Base-by-base conservation (phyloP, 495 filamentous ascomycete species). In the Daldinia childiae region DNA sequence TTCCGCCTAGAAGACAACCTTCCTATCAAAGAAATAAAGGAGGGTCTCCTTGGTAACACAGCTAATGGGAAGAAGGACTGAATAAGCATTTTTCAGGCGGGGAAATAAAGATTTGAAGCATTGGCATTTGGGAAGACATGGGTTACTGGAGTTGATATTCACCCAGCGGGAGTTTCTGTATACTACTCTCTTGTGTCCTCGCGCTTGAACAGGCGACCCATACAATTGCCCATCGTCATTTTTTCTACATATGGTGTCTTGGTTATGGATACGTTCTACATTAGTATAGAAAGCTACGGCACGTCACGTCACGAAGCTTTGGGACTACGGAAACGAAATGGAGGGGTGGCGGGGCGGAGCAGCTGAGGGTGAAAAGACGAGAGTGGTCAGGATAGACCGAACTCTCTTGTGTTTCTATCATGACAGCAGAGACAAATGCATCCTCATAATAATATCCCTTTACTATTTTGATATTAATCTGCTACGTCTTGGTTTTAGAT, bases 1-100 rank as follows among this genome's bases (percentile, higher is more conserved):
- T 94, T 96, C 80, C 83, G 89, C 54, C 81, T 94, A 8, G 92
- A 94, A 75, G 91, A 89, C 26, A 93, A 92, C 77, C 90, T 94
- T 58, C 73, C 75, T 43, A 74, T 78, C 58, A 80, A 76, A 38
- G 79, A 80, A n/a, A 66, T 77, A 39, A 82, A 81, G 74, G 76
- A 79, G 69, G 90, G 92, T 26, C 76, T 94, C 55, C 80, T 90
- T 17, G 87, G 87, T 11, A 83, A 77, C 50, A 82, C 76, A 50
- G 78, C 82, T 29, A 88, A 89, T 62, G 92, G 90, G 71, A 97
- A 97, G 84, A 91, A 90, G 64, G 93, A 96, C 82, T 97, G 82
- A 87, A 43, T 38, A 58, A 58, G 19, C 51, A 34, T 34, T 58
- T 29, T 63, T 58, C 67, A 39, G 26, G 50, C 56, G 27, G 55